These are phyloP conservation scores for Populus pruinosa DNA, from an alignment of 345 rosid species.

Conservation along the genomic window DNA sequence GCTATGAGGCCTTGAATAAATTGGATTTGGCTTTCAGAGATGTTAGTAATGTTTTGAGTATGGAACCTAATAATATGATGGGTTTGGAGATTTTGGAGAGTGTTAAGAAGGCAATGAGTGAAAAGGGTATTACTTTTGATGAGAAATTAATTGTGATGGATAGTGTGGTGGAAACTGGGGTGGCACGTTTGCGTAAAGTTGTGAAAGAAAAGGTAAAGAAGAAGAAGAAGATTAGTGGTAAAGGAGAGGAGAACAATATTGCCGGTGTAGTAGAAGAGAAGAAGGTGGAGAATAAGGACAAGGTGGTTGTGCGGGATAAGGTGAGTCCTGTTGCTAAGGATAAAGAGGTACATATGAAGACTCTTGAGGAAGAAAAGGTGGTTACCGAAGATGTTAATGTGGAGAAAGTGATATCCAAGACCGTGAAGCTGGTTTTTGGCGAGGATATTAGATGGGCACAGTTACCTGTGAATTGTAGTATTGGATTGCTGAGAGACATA, in stretches of 20 bases:
- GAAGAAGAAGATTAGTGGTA: slow-evolving; percentile 31
- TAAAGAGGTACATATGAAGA: slow-evolving; percentile 51
- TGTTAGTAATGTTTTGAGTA: slow-evolving; percentile 60
- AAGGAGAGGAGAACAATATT: slow-evolving; percentile 18
- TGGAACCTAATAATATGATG: slow-evolving; percentile 77
- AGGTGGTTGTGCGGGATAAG: slow-evolving; percentile 36
- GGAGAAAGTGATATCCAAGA: slow-evolving; percentile 55
- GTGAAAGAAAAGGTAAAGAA: slow-evolving; percentile 70
- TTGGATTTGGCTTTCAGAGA: slow-evolving; percentile 88
- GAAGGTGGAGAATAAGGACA: slow-evolving; percentile 19
- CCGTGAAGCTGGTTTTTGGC: slow-evolving; percentile 79
- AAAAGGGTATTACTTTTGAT: slow-evolving; percentile 62
- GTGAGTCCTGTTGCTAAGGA: slow-evolving; percentile 33
- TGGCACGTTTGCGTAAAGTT: slow-evolving; percentile 41
- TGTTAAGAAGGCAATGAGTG: slow-evolving; percentile 57
- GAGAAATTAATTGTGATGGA: slow-evolving; percentile 59
- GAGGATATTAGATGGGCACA: slow-evolving; percentile 96
- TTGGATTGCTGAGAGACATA: slow-evolving; percentile 71
- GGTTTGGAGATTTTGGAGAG: slow-evolving; percentile 71
- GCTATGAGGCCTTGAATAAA: slow-evolving; percentile 82
- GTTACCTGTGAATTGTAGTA: slow-evolving; percentile 56
- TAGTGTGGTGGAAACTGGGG: slow-evolving; percentile 32
- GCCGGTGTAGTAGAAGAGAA: slow-evolving; percentile 19
- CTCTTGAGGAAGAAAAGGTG: slow-evolving; percentile 42
- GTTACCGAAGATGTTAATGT: slow-evolving; percentile 41